Base-by-base conservation (phyloP, 1,284 basidiomycete genomes). In the Tilletia walkeri region DNA sequence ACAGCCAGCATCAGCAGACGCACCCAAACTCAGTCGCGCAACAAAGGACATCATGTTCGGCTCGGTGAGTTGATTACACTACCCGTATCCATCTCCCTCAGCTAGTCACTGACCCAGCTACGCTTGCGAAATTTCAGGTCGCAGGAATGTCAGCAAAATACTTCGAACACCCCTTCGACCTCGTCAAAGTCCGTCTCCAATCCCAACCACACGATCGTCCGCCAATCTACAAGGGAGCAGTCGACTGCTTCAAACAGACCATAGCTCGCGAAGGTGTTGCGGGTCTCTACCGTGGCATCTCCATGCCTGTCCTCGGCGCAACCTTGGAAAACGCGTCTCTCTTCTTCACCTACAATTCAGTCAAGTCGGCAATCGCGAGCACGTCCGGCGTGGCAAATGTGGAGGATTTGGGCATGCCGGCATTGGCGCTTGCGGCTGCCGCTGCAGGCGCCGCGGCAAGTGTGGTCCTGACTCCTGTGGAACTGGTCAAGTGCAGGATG, bases 401-500 rank as follows among this genome's bases (percentile, higher is more conserved):
- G 91, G 54, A 85, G 88, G 1, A 66, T 48, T 9, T 66, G 39
- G 30, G 24, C 65, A 85, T 92, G 59, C 82, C 88, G 0, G 89
- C 93, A 79, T 86, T 93, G 7, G 89, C 89, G 1, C 78, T 93
- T 12, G 90, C 93, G 6, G 92, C 90, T 39, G 92, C 89, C 1
- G 90, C 90, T 34, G 91, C 93, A 4, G 93, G 93, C n/a, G 87
- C 89, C 2, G 86, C 90, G 39, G 90, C 92, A 0, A 92, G 90
- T 76, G 91, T 94, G 82, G 87, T 95, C 69, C 85, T 95, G 89
- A 95, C 93, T 1, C 94, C 93, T 1, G 90, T 95, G 74, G 93
- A 95, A 84, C 89, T 94, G 70, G 89, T 95, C 77, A 95, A 95
- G 86, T 95, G 93, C 84, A 91, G 93, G 81, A 94, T 95, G 93